phyloP scores from a whole-genome alignment of 2,329 filamentous ascomycete genomes.

The Pseudocercospora fijiensis region DNA sequence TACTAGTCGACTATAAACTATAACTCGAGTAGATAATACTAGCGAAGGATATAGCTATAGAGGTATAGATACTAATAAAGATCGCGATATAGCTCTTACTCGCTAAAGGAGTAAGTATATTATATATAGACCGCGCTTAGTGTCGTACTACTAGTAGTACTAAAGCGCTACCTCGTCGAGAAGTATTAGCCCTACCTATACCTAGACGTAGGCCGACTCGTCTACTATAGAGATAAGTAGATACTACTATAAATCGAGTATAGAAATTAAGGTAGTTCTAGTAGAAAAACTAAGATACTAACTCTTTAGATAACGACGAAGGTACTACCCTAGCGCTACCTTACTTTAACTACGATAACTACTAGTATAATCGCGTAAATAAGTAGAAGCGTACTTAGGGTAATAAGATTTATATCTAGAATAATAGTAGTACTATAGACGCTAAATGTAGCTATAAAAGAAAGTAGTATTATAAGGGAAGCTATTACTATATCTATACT shows the following conservation, averaged over 20 bases:
- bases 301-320: no score
- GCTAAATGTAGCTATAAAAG: neutral
- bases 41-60: neutral
- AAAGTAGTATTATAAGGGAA: neutral
- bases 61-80: neutral
- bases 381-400: neutral
- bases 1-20: neutral
- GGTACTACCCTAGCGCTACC: no score
- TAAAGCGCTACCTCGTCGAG: neutral
- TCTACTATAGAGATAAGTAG: neutral
- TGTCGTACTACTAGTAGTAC: neutral
- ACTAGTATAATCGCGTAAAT: neutral
- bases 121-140: neutral
- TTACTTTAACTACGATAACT: neutral
- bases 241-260: neutral
- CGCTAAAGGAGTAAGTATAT: neutral
- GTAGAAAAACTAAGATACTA: neutral
- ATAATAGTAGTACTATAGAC: neutral
- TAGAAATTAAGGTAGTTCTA: neutral
- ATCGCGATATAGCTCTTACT: neutral
- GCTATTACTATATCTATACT: neutral
- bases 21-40: neutral
- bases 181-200: no score
- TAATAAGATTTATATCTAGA: neutral
- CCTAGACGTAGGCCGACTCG: no score